Percentiles rank a stretch among this genome's conserved stretches.
Evolutionary conservation across 1,284 basidiomycete species (phyloP).

Genomic region (Mycena citricolor): DNA sequence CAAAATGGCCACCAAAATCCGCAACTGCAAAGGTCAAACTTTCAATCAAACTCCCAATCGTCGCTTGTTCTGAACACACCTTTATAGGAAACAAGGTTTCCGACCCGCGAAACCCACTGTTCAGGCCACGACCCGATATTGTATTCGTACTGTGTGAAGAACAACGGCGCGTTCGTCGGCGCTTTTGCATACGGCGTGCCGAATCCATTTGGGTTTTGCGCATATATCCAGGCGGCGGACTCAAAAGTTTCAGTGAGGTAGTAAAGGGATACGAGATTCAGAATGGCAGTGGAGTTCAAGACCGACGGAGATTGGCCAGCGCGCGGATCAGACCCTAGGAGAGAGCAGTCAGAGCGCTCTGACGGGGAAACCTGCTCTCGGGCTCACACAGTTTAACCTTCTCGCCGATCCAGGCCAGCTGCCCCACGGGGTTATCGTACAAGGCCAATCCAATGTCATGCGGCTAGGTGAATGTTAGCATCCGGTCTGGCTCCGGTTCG

Average conservation of each 20-base stretch:
- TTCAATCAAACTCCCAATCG: not conserved
- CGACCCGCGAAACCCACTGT: not conserved
- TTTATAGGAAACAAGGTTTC: constrained; percentile 6
- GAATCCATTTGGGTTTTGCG: not conserved
- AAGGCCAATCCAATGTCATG: constrained; percentile 4
- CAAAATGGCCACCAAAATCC: constrained; percentile 12
- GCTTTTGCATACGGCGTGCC: not conserved
- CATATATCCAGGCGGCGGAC: constrained; percentile 10
- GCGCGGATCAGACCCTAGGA: not conserved
- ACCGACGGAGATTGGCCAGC: constrained; percentile 2
- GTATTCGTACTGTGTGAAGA: constrained; percentile 7
- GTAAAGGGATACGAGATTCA: constrained; percentile 5
- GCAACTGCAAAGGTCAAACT: constrained; percentile 5
- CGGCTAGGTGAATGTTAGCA: no score
- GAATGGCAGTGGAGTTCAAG: constrained; percentile 3
- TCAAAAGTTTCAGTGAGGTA: constrained; percentile 1
- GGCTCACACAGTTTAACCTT: constrained; percentile 5
- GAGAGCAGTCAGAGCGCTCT: not conserved
- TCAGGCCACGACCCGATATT: constrained; percentile 2
- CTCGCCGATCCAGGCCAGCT: constrained; percentile 4
- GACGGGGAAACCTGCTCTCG: no score
- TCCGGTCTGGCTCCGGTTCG: no score
- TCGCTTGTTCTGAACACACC: not conserved
- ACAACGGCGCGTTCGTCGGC: constrained; percentile 2
- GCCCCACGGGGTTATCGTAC: constrained; percentile 2